phyloP scores from a whole-genome alignment of 2,329 filamentous ascomycete species.

The Ascosphaera acerosa region DNA sequence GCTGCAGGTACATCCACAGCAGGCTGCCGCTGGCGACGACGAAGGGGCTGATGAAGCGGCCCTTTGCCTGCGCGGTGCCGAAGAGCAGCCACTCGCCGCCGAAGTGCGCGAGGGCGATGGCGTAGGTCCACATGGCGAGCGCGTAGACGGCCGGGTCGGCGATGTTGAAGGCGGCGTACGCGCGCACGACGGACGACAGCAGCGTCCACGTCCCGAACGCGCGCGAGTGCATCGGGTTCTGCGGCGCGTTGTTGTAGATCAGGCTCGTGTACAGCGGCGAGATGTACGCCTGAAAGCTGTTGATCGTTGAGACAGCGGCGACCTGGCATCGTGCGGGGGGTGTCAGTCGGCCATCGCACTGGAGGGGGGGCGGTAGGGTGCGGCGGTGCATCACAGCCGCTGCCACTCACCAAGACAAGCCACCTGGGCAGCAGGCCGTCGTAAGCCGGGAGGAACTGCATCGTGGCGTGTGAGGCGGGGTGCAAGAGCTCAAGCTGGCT shows the following conservation, averaged over 20 bases:
- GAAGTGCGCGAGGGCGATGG: slow-evolving; percentile 54
- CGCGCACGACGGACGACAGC: slow-evolving; percentile 46
- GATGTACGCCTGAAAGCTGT: slow-evolving; percentile 59
- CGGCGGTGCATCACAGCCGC: neutral
- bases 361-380: neutral
- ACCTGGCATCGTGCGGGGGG: slow-evolving; percentile 28
- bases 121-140: slow-evolving; percentile 58
- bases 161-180: slow-evolving; percentile 69
- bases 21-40: slow-evolving; percentile 29
- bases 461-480: too few relatives aligned
- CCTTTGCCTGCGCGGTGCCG: slow-evolving; percentile 42
- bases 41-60: slow-evolving; percentile 32
- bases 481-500: too few relatives aligned
- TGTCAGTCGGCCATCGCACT: neutral
- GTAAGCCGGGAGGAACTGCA: slow-evolving; percentile 15
- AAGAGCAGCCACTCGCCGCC: slow-evolving; percentile 57
- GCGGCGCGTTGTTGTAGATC: slow-evolving; percentile 43
- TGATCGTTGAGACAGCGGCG: slow-evolving; percentile 56
- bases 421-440: slow-evolving; percentile 35
- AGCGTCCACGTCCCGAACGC: slow-evolving; percentile 79
- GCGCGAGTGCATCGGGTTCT: slow-evolving; percentile 50
- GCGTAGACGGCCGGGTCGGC: slow-evolving; percentile 48
- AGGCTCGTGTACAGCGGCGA: slow-evolving; percentile 64
- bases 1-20: slow-evolving; percentile 38
- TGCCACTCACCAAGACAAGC: slow-evolving; percentile 32